Evolutionary conservation across 2,329 filamentous ascomycete species (phyloP).

Genomic region (Epicoccum nigrum): DNA sequence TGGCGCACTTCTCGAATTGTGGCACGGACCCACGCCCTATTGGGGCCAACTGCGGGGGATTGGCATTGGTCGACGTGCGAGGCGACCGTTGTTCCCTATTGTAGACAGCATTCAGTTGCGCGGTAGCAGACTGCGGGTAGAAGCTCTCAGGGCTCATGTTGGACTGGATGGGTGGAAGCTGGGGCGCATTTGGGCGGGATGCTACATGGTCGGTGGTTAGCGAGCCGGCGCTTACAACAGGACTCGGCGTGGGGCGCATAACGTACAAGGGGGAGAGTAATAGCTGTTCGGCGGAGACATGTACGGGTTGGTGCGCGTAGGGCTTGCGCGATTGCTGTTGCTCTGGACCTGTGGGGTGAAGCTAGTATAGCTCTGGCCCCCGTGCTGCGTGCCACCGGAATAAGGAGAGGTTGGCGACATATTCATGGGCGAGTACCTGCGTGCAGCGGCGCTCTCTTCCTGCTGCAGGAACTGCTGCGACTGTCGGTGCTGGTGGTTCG

Average conservation of each 20-base stretch:
- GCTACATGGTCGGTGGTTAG: constrained; percentile 41
- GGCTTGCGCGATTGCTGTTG: constrained; percentile 73
- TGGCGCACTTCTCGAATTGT: constrained; percentile 81
- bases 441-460: constrained; percentile 83
- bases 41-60: constrained; percentile 55
- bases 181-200: constrained; percentile 63
- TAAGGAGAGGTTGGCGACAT: constrained; percentile 83
- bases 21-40: constrained; percentile 73
- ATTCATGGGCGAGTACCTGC: constrained; percentile 97
- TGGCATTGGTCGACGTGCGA: constrained; percentile 50
- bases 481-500: constrained; percentile 76
- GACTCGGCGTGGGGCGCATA: constrained; percentile 13
- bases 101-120: constrained; percentile 72
- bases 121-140: constrained; percentile 73
- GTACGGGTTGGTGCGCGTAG: constrained; percentile 69
- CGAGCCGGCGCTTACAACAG: constrained; percentile 20
- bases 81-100: constrained; percentile 60
- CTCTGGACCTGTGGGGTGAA: constrained; percentile 50
- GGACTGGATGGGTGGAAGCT: constrained; percentile 76
- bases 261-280: constrained; percentile 64
- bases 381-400: constrained; percentile 64
- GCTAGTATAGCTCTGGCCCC: constrained; percentile 49
- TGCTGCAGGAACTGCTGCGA: constrained; percentile 72
- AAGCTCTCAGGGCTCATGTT: constrained; percentile 72
- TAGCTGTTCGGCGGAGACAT: constrained; percentile 63